phyloP scores from a whole-genome alignment of 169 alveolate species.

The Amoebophrya sp. region DNA sequence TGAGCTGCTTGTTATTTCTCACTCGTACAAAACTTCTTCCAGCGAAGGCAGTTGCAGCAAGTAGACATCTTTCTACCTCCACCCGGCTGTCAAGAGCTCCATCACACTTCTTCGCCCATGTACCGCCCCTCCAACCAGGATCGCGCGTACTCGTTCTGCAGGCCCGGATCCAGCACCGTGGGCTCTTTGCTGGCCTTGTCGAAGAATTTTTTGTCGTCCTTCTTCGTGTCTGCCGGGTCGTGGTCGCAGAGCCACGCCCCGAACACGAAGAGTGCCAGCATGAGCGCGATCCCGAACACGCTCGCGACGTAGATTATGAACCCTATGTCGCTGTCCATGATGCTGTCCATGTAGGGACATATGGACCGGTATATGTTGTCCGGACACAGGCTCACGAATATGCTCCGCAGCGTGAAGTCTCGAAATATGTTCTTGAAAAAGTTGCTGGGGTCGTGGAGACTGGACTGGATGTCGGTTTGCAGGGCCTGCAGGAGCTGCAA shows the following conservation, averaged over 20 bases:
- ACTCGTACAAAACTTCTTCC: no score
- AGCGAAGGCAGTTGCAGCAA: no score
- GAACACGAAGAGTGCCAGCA: neutral
- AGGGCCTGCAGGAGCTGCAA: neutral
- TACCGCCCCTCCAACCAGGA: conserved; percentile 14
- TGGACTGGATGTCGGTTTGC: neutral
- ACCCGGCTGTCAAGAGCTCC: no score
- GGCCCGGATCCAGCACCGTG: conserved; percentile 5
- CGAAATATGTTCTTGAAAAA: neutral
- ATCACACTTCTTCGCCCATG: conserved; percentile 7
- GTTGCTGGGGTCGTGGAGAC: neutral
- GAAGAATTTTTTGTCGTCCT: conserved; percentile 5
- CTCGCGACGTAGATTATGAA: neutral
- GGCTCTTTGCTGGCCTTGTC: neutral
- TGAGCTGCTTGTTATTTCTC: no score
- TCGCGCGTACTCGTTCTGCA: conserved; percentile 14
- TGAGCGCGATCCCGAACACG: neutral
- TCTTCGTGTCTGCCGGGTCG: neutral
- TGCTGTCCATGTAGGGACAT: neutral
- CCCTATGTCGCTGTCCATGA: neutral
- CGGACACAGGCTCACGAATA: neutral
- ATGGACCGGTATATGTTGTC: neutral
- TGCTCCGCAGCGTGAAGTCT: neutral
- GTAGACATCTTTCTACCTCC: no score
- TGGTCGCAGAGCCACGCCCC: neutral